Percentiles rank a stretch among this genome's conserved stretches.
Conservation (phyloP, 257 asterid species). For the Coffea eugenioides region DNA sequence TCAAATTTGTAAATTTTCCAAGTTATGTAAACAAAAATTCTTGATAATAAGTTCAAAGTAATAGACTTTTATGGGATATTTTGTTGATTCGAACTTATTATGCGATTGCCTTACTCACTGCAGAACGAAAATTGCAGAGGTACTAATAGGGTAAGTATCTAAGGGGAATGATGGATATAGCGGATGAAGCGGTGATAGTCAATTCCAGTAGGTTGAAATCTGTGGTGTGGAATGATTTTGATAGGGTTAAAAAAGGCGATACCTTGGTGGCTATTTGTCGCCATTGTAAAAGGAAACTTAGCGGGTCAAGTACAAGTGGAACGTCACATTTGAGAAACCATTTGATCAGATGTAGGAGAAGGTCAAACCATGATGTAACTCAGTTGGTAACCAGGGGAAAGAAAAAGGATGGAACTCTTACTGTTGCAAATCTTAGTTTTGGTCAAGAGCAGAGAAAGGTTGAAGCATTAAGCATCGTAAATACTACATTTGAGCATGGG, state of each 20-base stretch:
- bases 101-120: background rate
- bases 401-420: constrained; percentile 58
- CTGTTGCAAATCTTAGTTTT: constrained; percentile 43
- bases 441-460: constrained; percentile 42
- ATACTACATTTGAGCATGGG: constrained; percentile 40
- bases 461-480: constrained; percentile 57
- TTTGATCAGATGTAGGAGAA: constrained; percentile 77
- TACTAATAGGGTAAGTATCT: background rate
- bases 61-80: background rate
- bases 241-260: constrained; percentile 85
- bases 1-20: background rate
- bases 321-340: constrained; percentile 93
- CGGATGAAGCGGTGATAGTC: constrained; percentile 68
- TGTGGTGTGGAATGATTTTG: constrained; percentile 93
- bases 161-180: constrained; percentile 52
- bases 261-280: constrained; percentile 72
- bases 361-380: constrained; percentile 62
- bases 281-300: constrained; percentile 85
- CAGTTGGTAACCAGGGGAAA: constrained; percentile 64
- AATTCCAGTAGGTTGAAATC: constrained; percentile 86
- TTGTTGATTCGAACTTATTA: background rate
- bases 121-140: background rate
- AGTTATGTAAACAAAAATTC: background rate
- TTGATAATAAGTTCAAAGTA: background rate
- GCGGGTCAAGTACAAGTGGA: constrained; percentile 96